Conservation (phyloP, 371 early-diverging fungal genomes). For the Actinomortierella ambigua region DNA sequence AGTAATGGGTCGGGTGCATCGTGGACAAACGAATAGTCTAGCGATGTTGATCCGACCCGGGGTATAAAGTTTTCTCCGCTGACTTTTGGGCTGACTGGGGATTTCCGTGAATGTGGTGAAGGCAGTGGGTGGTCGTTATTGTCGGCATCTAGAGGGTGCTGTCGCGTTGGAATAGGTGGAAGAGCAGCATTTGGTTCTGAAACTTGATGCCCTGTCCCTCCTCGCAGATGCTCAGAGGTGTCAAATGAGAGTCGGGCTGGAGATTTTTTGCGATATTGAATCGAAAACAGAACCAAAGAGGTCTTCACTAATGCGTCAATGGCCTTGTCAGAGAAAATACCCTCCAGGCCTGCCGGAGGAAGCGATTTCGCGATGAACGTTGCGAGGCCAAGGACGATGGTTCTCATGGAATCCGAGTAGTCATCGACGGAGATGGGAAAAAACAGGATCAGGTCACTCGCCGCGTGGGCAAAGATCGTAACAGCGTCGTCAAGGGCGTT, state of each 20-base stretch:
- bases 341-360: conserved; percentile 22
- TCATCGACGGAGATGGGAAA: conserved; percentile 15
- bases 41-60: conserved; percentile 7
- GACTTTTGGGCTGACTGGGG: conserved; percentile 28
- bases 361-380: conserved; percentile 18
- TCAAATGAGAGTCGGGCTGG: too few relatives aligned
- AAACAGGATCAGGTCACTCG: conserved; percentile 19
- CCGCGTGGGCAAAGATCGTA: conserved; percentile 15
- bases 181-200: too few relatives aligned
- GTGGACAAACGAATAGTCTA: background rate
- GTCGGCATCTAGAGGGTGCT: too few relatives aligned
- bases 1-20: conserved; percentile 19
- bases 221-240: too few relatives aligned
- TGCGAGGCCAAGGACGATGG: conserved; percentile 18
- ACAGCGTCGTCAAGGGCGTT: conserved; percentile 24
- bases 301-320: conserved; percentile 13
- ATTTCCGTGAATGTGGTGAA: conserved; percentile 14
- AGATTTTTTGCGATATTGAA: conserved; percentile 12
- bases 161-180: too few relatives aligned
- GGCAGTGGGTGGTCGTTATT: too few relatives aligned
- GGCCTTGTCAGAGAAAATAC: conserved; percentile 15
- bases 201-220: too few relatives aligned
- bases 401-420: conserved; percentile 13
- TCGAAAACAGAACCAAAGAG: conserved; percentile 20
- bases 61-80: conserved; percentile 31